Percentiles rank a stretch among this genome's conserved stretches.
These are phyloP conservation scores for Cyclanthera cordifolia DNA, from an alignment of 306 rosid genomes.

Conservation along the genomic window DNA sequence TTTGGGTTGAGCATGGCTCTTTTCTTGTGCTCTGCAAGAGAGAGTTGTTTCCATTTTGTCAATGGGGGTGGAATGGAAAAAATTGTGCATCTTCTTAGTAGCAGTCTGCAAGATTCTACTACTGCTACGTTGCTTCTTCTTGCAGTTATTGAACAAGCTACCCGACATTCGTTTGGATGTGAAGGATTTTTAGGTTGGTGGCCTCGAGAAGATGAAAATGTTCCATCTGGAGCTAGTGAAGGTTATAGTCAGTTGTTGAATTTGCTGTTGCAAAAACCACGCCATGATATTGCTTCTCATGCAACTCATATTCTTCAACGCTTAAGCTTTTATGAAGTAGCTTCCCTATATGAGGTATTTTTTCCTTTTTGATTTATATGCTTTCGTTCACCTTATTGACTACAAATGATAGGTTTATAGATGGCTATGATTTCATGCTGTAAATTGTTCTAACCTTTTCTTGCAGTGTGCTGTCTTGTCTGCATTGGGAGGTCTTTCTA, in stretches of 20 bases:
- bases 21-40: slow-evolving; percentile 81
- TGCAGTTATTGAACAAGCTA: slow-evolving; percentile 81
- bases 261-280: slow-evolving; percentile 72
- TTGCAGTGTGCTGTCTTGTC: slow-evolving; percentile 82
- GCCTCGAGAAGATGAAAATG: slow-evolving; percentile 79
- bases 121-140: slow-evolving; percentile 60
- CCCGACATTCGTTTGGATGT: slow-evolving; percentile 76
- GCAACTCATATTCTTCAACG: slow-evolving; percentile 81
- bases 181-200: slow-evolving; percentile 97
- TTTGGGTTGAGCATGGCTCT: slow-evolving; percentile 83
- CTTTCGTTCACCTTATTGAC: slow-evolving; percentile 8
- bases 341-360: slow-evolving; percentile 84
- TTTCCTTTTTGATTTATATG: slow-evolving; percentile 21
- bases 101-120: slow-evolving; percentile 44
- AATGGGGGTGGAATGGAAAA: slow-evolving; percentile 83
- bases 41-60: slow-evolving; percentile 79
- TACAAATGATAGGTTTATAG: slow-evolving; percentile 16
- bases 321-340: slow-evolving; percentile 73
- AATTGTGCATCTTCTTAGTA: slow-evolving; percentile 37
- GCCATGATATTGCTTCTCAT: slow-evolving; percentile 78
- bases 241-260: slow-evolving; percentile 70
- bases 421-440: background rate
- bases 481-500: slow-evolving; percentile 54
- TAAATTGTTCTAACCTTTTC: slow-evolving; percentile 23
- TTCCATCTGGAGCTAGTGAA: slow-evolving; percentile 61